Evolutionary conservation across 1,284 basidiomycete genomes (phyloP).

Genomic region (Tetrapyrgos nigripes): DNA sequence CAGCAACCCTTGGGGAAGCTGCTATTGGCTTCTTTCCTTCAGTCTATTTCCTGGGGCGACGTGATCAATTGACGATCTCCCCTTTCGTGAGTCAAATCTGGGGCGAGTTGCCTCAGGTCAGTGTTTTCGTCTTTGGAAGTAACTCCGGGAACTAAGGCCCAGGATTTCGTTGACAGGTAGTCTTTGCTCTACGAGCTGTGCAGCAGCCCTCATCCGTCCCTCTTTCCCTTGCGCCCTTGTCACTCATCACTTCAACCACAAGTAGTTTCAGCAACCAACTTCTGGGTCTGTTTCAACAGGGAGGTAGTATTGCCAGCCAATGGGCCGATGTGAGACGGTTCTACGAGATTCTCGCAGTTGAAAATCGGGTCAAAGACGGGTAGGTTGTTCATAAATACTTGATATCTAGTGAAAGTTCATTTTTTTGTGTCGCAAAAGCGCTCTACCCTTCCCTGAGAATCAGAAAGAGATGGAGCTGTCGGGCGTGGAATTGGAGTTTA

Average conservation of each 20-base stretch:
- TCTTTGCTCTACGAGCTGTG: slow-evolving; percentile 75
- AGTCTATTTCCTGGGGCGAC: neutral
- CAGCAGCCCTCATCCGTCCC: slow-evolving; percentile 76
- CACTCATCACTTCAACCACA: slow-evolving; percentile 72
- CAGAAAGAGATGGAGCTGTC: slow-evolving; percentile 47
- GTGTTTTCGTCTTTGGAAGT: too few relatives aligned
- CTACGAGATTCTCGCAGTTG: slow-evolving; percentile 69
- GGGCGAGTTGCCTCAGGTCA: slow-evolving; percentile 66
- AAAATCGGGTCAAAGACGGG: slow-evolving; percentile 67
- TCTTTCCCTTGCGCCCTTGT: slow-evolving; percentile 73
- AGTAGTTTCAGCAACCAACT: slow-evolving; percentile 57
- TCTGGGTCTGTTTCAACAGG: slow-evolving; percentile 59
- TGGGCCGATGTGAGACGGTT: slow-evolving; percentile 65
- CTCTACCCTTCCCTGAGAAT: slow-evolving; percentile 66
- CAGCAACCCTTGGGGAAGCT: slow-evolving; percentile 11
- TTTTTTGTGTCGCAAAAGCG: neutral
- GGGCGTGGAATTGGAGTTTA: slow-evolving; percentile 74
- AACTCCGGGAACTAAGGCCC: too few relatives aligned
- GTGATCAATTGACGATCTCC: neutral
- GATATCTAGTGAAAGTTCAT: neutral
- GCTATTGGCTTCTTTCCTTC: slow-evolving; percentile 13
- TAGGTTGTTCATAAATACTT: neutral
- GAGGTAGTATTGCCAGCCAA: slow-evolving; percentile 64
- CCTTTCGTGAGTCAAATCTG: slow-evolving; percentile 38
- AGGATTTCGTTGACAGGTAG: slow-evolving; percentile 49